phyloP scores from a whole-genome alignment of 306 rosid genomes.

The Fragaria nilgerrensis region DNA sequence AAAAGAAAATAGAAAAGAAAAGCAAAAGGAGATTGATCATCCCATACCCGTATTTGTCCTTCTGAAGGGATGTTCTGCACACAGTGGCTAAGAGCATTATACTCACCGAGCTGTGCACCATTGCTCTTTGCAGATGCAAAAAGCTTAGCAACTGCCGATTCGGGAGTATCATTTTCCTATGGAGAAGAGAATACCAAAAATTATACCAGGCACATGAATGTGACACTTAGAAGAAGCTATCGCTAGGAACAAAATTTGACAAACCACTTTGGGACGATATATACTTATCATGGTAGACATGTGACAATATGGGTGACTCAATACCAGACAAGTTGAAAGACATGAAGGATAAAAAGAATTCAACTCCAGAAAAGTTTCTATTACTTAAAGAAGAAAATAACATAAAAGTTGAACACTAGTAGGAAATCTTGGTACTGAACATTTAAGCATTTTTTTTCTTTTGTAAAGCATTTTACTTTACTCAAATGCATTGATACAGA shows the following conservation, averaged over 20 bases:
- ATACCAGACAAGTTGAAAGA: neutral
- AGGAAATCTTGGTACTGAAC: neutral
- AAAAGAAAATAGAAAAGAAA: conserved; percentile 6
- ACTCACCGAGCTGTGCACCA: conserved; percentile 43
- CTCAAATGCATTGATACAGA: neutral
- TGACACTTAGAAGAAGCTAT: neutral
- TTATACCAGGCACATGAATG: neutral
- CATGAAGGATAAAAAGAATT: neutral
- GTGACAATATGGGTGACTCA: neutral
- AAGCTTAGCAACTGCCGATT: conserved; percentile 78
- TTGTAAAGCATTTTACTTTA: neutral
- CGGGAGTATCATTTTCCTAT: conserved; percentile 81
- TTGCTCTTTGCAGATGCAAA: conserved; percentile 63
- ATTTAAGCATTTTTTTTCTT: neutral
- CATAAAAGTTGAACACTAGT: neutral
- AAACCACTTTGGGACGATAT: neutral
- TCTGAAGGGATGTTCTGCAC: conserved; percentile 78
- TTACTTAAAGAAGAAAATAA: neutral
- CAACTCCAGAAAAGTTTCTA: conserved; percentile 4
- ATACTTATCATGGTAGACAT: neutral
- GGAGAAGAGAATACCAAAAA: conserved; percentile 22
- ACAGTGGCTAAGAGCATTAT: conserved; percentile 55
- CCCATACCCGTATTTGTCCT: conserved; percentile 60
- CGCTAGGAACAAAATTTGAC: neutral
- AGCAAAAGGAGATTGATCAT: conserved; percentile 11